Base-by-base conservation (phyloP, 805 yeast species). In the Citeromyces matritensis region DNA sequence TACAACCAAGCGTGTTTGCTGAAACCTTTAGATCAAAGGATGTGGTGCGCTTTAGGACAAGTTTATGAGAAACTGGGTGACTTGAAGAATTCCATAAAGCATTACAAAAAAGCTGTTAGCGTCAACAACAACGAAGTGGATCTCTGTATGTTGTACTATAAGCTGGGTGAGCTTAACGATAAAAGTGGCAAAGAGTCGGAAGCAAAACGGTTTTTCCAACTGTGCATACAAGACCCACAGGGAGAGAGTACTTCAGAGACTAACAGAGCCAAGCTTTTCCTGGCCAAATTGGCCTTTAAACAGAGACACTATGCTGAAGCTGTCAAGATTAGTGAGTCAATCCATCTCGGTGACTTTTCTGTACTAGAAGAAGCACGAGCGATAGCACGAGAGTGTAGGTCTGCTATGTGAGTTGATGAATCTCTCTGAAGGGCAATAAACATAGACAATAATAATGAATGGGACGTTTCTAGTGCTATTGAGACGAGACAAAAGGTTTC, bases 41-140 rank as follows among this genome's bases (percentile, higher is more conserved):
- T 88, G 83, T 91, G 99, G 99, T 82, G 76, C 41, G 96, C 97
- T 0, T 63, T 88, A 27, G 97, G 86, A 0, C 75, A 77, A 42
- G 84, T 96, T 51, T 86, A 74, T 51, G 91, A 82, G 41, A 81
- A 81, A 44, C 63, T 85, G 24, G 71, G 70, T 15, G 77, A 82
- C 37, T 53, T 57, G 15, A 65, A 62, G 9, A 94, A 86, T 39
- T 75, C 96, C 0, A 66, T 85, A 15, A 79, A 76, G 45, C 75
- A 91, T 10, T 86, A 79, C 49, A 74, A 76, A 41, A 75, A 85
- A 43, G 95, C 95, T 0, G 53, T 81, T 23, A 59, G 58, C 15
- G 54, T 69, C 27, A 57, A 68, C 0, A 75, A 59, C 27, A 58
- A 56, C 36, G 84, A 70, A 37, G 59, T 73, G 1, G 40, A 59